A percentile compares a stretch with the other conserved stretches of the same genome.
These are phyloP conservation scores for Nelumbo lutea DNA, from an alignment of 164 flowering plant genomes.

Conservation along the genomic window DNA sequence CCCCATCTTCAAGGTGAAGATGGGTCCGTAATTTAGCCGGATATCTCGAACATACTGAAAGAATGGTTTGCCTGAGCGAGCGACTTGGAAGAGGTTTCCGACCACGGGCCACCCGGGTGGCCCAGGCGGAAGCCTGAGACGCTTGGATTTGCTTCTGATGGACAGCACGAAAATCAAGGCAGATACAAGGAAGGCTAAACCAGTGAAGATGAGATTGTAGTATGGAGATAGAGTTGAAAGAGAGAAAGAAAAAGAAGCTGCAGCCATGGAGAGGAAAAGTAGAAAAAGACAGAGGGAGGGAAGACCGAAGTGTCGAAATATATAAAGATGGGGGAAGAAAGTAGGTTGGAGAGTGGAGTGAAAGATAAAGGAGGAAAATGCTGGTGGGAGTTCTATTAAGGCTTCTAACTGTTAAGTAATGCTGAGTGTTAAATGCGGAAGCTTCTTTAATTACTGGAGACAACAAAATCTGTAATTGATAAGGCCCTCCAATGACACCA, in stretches of 20 bases:
- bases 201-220: slow-evolving; percentile 33
- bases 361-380: too few species aligned
- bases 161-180: slow-evolving; percentile 26
- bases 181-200: slow-evolving; percentile 31
- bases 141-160: slow-evolving; percentile 23
- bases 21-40: slow-evolving; percentile 52
- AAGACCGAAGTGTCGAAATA: too few species aligned
- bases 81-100: slow-evolving; percentile 87
- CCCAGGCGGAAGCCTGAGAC: slow-evolving; percentile 69
- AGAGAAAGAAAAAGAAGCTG: slow-evolving; percentile 5
- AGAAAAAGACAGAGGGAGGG: not conserved
- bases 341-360: too few species aligned
- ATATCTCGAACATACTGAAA: slow-evolving; percentile 52
- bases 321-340: too few species aligned
- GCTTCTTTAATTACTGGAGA: too few species aligned
- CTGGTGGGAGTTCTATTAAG: too few species aligned
- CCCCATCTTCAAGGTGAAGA: slow-evolving; percentile 80
- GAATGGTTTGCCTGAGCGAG: slow-evolving; percentile 73
- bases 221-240: slow-evolving; percentile 19
- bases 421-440: too few species aligned
- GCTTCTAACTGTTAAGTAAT: too few species aligned
- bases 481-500: too few species aligned
- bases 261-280: slow-evolving; percentile 5
- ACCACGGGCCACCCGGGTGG: slow-evolving; percentile 90
- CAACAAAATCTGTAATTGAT: too few species aligned